Evolutionary conservation across 805 yeast species (phyloP), one percentile per base, ranked within the genome.

Genomic region (Pichia phayaonensis): DNA sequence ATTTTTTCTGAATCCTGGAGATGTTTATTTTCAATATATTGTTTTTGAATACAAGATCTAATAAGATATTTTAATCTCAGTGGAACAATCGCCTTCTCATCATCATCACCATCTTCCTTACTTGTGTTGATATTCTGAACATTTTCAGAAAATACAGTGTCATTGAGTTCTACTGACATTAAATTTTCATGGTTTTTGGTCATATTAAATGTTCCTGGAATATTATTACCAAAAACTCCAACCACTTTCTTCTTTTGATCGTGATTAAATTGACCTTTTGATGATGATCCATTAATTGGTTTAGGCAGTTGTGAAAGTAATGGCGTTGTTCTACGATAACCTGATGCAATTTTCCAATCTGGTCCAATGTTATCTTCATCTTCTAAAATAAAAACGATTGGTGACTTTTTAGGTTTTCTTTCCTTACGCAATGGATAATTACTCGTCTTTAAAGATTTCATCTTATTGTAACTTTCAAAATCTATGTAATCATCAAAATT

Each of bases 1-100:
- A 54, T 53, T 27, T 48, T 59, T 10, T 65, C 65, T 13, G 40
- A n/a, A 1, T 20, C 26, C 2, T 47, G 20, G 4, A 39, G 31
- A 11, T 58, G 55, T 38, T 64, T 67, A 36, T 67, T 67, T 42
- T 75, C 76, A 41, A 75, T 56, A 49, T 68, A 74, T 46, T 72
- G 70, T 61, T 81, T 81, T 53, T 75, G 78, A 34, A 82, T 66
- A 58, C 84, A 79, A 11, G 86, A 74, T 54, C 83, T 73, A 8
- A 50, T 50, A 55, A 84, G 65, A 55, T 71, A 75, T 57, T 72
- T 78, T 52, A 80, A 70, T 53, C 84, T 68, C 7, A 63, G 63
- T 2, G 89, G 88, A 58, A 83, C 68, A 29, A 63, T 67, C 0
- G 79, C 77, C 36, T 56, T 67, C 21, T 61, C 60, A 8, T 56